Evolutionary conservation across 495 filamentous ascomycete genomes (phyloP), one percentile per base, ranked within the genome.

Genomic region (Aspergillus olivimuriae): DNA sequence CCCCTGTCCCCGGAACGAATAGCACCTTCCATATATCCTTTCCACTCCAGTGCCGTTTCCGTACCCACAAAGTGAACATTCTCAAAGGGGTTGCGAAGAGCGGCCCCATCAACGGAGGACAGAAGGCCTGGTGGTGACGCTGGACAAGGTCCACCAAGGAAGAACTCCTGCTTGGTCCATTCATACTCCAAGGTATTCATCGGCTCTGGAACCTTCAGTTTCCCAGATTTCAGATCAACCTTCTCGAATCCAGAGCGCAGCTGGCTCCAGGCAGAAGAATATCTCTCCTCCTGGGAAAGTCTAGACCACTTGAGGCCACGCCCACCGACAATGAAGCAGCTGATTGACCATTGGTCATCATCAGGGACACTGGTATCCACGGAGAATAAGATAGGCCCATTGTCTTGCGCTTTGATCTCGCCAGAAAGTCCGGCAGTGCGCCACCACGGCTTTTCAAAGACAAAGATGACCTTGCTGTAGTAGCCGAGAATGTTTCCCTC

Each of bases 21-120:
- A 1, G 70, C 72, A 0, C 72, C 70, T 44, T 74, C 70, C 69
- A 75, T 73, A 52, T 66, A 72, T 1, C 72, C 72, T 45, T 52
- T 65, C 69, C 68, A 75, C 32, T 55, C 54, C 4, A 40, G 41
- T 1, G 63, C 52, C 1, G 59, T 67, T 56, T 75, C 70, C 2
- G 65, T 65, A 1, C 70, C 70, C 4, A 61, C 60, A 48, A 75
- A 75, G 45, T 75, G 69, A 20, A 72, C 21, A 42, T 64, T 48
- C 1, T 59, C 53, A 34, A 55, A 50, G 1, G 53, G 52, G 30
- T 48, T 46, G 10, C 47, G 45, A n/a, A 68, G 8, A 4, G 35
- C 51, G 3, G 35, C 50, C 0, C 46, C 38, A 6, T 51, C 56
- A 4, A 41, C 51, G n/a, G 51, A 20, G 1, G 46, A 55, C 36